phyloP scores from a whole-genome alignment of 2,329 filamentous ascomycete genomes.

The Knufia fluminis region DNA sequence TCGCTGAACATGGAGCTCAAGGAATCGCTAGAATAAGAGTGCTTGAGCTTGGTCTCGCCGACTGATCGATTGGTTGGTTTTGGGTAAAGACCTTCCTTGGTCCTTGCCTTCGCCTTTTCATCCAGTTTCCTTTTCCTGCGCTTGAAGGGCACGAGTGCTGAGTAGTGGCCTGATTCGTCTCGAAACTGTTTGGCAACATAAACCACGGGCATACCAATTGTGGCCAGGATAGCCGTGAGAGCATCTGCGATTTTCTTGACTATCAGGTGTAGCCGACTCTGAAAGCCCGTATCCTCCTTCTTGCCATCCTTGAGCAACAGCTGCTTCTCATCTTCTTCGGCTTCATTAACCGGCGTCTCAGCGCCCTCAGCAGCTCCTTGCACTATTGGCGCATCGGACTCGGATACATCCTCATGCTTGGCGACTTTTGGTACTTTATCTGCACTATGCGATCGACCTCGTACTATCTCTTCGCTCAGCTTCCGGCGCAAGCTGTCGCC shows the following conservation, averaged over 20 bases:
- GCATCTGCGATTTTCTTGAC: conserved; percentile 62
- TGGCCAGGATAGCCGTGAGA: conserved; percentile 67
- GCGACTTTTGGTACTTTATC: conserved; percentile 29
- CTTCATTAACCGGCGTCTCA: conserved; percentile 34
- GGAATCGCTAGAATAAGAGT: conserved; percentile 22
- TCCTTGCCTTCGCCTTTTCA: background rate
- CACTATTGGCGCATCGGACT: conserved; percentile 22
- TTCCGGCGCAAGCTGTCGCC: conserved; percentile 34
- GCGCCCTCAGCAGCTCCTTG: conserved; percentile 22
- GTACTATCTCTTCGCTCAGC: conserved; percentile 28
- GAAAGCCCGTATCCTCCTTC: conserved; percentile 28
- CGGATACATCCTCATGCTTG: conserved; percentile 25
- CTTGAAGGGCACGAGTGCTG: conserved; percentile 4
- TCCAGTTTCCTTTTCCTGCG: conserved; percentile 2
- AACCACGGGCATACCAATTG: conserved; percentile 67
- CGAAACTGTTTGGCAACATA: conserved; percentile 78
- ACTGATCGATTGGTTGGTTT: conserved; percentile 15
- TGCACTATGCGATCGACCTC: conserved; percentile 36
- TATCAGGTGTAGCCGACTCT: conserved; percentile 26
- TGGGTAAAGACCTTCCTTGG: conserved; percentile 7
- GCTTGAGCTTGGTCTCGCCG: conserved; percentile 18
- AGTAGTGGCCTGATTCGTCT: conserved; percentile 57
- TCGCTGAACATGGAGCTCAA: conserved; percentile 15
- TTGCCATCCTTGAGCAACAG: conserved; percentile 48
- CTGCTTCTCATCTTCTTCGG: conserved; percentile 55